phyloP scores from a whole-genome alignment of 2,329 filamentous ascomycete species.

The Aureobasidium musti region DNA sequence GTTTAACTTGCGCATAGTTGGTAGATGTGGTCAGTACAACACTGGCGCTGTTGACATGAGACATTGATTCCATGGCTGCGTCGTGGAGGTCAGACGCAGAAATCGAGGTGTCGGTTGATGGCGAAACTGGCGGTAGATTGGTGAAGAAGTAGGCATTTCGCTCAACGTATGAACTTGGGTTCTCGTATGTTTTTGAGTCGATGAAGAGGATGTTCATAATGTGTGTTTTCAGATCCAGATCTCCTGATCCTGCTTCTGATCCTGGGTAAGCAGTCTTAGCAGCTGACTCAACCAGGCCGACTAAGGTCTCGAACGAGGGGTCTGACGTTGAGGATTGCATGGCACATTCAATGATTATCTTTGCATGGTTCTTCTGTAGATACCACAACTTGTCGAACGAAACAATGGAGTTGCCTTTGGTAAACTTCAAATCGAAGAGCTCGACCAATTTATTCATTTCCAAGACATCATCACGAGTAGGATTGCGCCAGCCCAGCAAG shows the following conservation, averaged over 20 bases:
- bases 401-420: conserved; percentile 84
- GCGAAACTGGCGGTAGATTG: conserved; percentile 24
- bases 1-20: neutral
- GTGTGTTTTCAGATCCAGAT: conserved; percentile 48
- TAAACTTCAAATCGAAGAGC: conserved; percentile 84
- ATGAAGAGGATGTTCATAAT: conserved; percentile 54
- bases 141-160: conserved; percentile 62
- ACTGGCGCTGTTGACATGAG: neutral
- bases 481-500: conserved; percentile 80
- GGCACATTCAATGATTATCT: conserved; percentile 43
- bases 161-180: conserved; percentile 56
- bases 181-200: conserved; percentile 61
- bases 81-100: neutral
- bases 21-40: neutral
- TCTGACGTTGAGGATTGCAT: conserved; percentile 29
- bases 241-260: conserved; percentile 14
- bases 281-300: conserved; percentile 39
- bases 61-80: conserved; percentile 17
- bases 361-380: conserved; percentile 71
- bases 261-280: conserved; percentile 35
- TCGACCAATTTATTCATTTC: conserved; percentile 68
- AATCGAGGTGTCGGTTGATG: conserved; percentile 17
- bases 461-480: conserved; percentile 68
- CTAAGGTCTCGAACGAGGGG: conserved; percentile 41
- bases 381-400: conserved; percentile 76